Evolutionary conservation across 495 filamentous ascomycete genomes (phyloP), one percentile per base, ranked within the genome.

Genomic region (Thermochaetoides thermophila): DNA sequence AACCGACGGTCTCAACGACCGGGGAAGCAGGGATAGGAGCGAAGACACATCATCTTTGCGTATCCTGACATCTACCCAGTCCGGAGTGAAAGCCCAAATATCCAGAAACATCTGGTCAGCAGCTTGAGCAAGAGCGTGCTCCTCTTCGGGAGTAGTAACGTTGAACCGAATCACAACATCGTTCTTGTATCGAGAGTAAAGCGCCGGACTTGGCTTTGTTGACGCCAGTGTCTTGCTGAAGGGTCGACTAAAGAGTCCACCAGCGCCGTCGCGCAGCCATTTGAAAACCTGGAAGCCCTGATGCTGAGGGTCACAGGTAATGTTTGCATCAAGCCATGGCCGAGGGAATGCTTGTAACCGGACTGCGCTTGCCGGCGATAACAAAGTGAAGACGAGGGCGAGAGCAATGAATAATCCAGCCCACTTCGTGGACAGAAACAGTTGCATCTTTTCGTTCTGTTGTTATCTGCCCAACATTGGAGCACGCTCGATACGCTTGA

Each of bases 151-250:
- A 28, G 71, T 72, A 35, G 65, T 74, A 37, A 93, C 56, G 47
- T 81, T 82, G 66, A 95, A 95, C 11, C 89, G 76, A 23, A 95
- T 59, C 10, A 97, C 87, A 11, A 94, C 64, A 50, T 94, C 78
- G 27, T 76, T 69, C 28, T 71, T 74, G 52, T 95, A 94, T 38
- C 73, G 68, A 19, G 71, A 65, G 12, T 71, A 57, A 18, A 77
- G 58, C 19, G 4, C 61, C 51, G 4, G 63, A 68, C 1, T 38
- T 33, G 49, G 17, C 43, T 41, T 29, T 31, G 30, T 45, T 24
- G 39, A 23, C 35, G 37, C n/a, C n/a, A n/a, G n/a, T n/a, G n/a
- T n/a, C n/a, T n/a, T n/a, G n/a, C n/a, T n/a, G n/a, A n/a, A 49
- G 30, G 57, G 67, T 12, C 56, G 56, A 0, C 73, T 66, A 60